Evolutionary conservation across 2,329 filamentous ascomycete species (phyloP).

Genomic region (Ophiosphaerella herpotricha): DNA sequence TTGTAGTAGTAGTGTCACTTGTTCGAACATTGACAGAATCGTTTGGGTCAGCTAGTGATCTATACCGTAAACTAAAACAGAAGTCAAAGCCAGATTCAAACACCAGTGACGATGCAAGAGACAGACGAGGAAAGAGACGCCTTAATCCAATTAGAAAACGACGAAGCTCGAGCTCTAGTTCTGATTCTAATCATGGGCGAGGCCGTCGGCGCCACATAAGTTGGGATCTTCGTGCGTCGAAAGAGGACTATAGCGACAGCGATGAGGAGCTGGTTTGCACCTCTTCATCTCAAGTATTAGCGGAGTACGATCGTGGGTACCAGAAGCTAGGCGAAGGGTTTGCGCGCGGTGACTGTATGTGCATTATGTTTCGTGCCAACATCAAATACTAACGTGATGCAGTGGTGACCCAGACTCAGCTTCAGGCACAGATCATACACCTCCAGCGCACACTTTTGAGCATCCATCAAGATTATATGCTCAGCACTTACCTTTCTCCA

Average conservation of each 20-base stretch:
- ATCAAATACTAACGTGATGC: conserved; percentile 5
- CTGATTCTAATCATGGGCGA: conserved; percentile 13
- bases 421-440: conserved; percentile 40
- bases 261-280: conserved; percentile 36
- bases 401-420: conserved; percentile 36
- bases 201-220: conserved; percentile 11
- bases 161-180: conserved; percentile 25
- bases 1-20: conserved; percentile 37
- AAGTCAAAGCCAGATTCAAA: conserved; percentile 18
- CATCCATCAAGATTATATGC: conserved; percentile 34
- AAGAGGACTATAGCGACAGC: conserved; percentile 26
- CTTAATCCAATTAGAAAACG: conserved; percentile 8
- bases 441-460: conserved; percentile 35
- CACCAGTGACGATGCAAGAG: conserved; percentile 17
- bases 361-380: background rate
- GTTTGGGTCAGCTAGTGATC: conserved; percentile 36
- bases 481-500: conserved; percentile 26
- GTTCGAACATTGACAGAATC: conserved; percentile 33
- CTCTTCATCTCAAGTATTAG: conserved; percentile 27
- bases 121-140: conserved; percentile 3
- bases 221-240: conserved; percentile 17
- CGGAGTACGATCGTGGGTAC: conserved; percentile 38
- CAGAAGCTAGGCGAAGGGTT: conserved; percentile 35
- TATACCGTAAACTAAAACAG: conserved; percentile 38
- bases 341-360: conserved; percentile 38